phyloP scores from a whole-genome alignment of 129 eudicot species.

The Pulicaria dysenterica region DNA sequence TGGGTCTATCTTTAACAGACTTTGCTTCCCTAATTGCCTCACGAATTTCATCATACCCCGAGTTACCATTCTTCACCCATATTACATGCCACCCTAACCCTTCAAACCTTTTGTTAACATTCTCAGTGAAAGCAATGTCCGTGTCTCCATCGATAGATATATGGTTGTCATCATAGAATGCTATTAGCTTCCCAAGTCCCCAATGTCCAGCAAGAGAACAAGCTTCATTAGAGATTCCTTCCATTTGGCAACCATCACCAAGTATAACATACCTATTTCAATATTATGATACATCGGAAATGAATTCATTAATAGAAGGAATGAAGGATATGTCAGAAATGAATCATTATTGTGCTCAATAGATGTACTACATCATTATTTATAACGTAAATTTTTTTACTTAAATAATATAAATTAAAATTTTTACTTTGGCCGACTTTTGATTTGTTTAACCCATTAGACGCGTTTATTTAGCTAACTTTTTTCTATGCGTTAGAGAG shows the following conservation, averaged over 20 bases:
- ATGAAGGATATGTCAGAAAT: too few relatives aligned
- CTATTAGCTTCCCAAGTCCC: conserved; percentile 68
- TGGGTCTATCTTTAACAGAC: conserved; percentile 53
- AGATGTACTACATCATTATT: too few relatives aligned
- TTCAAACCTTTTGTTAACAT: conserved; percentile 52
- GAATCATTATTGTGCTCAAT: too few relatives aligned
- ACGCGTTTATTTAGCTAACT: not conserved
- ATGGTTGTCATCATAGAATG: conserved; percentile 65
- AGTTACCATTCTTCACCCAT: conserved; percentile 72
- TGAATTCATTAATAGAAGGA: not conserved
- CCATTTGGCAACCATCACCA: conserved; percentile 78
- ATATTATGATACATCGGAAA: not conserved
- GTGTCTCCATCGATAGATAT: conserved; percentile 64
- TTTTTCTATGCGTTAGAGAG: not conserved
- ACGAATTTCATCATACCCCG: conserved; percentile 60
- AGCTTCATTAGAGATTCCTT: conserved; percentile 65
- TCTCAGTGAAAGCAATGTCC: conserved; percentile 60
- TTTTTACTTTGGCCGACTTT: not conserved
- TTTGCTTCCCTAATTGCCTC: conserved; percentile 63
- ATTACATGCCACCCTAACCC: conserved; percentile 66
- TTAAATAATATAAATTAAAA: too few relatives aligned
- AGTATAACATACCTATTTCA: conserved; percentile 48
- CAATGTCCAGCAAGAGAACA: conserved; percentile 72
- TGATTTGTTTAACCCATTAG: not conserved
- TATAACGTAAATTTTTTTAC: too few relatives aligned